Conservation (phyloP, 179 eudicot genomes). For the Heliamphora ciliata region DNA sequence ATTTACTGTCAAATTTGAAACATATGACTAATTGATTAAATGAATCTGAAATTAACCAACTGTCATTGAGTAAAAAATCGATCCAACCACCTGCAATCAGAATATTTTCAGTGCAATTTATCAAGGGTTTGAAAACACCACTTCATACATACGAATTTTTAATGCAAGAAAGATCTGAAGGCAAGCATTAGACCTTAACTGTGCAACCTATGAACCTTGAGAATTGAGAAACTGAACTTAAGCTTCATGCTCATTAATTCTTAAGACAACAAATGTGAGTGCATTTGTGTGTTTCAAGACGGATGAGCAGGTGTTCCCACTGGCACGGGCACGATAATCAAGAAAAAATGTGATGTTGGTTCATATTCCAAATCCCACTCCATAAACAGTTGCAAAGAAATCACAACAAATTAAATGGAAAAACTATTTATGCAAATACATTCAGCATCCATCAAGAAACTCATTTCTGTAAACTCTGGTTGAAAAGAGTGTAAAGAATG, state of each 20-base stretch:
- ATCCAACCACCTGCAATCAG: background rate
- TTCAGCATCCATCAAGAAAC: background rate
- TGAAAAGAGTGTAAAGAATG: background rate
- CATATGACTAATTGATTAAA: background rate
- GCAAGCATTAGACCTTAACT: background rate
- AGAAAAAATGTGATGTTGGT: background rate
- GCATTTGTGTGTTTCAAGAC: background rate
- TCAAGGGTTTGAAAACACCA: background rate
- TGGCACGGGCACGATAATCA: background rate
- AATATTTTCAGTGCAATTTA: background rate
- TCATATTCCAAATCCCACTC: background rate
- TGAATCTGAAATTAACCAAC: background rate
- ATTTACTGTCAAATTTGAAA: background rate
- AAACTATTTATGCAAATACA: background rate
- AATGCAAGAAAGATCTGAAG: background rate
- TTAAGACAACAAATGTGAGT: background rate
- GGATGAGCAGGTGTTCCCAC: background rate
- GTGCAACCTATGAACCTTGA: background rate
- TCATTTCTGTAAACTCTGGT: background rate
- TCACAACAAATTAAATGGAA: background rate
- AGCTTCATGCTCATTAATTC: constrained; percentile 8
- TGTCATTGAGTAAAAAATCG: background rate
- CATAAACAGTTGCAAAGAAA: background rate
- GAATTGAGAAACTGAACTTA: background rate
- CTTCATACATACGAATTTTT: too few species aligned